Evolutionary conservation across 2,329 filamentous ascomycete genomes (phyloP).

Genomic region (Apiospora koreana): DNA sequence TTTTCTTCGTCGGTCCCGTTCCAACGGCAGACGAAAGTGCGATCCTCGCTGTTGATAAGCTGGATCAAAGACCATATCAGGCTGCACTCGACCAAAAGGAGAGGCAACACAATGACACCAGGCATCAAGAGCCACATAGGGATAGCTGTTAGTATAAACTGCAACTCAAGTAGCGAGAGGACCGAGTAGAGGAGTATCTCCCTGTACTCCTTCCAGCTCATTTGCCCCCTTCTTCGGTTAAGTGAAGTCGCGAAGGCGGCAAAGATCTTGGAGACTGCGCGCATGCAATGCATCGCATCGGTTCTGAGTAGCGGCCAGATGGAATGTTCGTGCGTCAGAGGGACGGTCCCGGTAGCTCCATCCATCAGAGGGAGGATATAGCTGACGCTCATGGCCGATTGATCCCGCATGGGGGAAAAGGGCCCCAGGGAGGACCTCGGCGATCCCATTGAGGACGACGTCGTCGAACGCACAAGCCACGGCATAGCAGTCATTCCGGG

Average conservation of each 20-base stretch:
- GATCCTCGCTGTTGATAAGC: constrained; percentile 17
- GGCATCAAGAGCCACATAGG: constrained; percentile 24
- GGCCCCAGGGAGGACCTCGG: not conserved
- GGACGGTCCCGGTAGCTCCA: constrained; percentile 21
- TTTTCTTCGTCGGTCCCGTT: not conserved
- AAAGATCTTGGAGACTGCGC: constrained; percentile 20
- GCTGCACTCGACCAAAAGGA: constrained; percentile 16
- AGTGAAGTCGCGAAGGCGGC: constrained; percentile 14
- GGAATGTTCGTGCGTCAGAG: constrained; percentile 23
- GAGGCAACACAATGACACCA: constrained; percentile 20
- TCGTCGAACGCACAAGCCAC: not conserved
- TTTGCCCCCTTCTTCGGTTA: not conserved
- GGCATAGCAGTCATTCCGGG: not conserved
- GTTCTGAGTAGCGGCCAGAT: constrained; percentile 19
- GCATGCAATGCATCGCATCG: constrained; percentile 18
- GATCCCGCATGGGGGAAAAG: constrained; percentile 8
- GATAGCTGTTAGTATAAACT: constrained; percentile 18
- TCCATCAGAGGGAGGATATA: constrained; percentile 23
- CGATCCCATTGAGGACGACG: not conserved
- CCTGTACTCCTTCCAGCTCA: constrained; percentile 16
- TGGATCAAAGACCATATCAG: constrained; percentile 21
- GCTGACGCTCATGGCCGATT: constrained; percentile 18
- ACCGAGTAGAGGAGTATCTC: constrained; percentile 18
- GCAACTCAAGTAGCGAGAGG: constrained; percentile 21
- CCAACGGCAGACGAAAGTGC: constrained; percentile 13